Conservation (phyloP, 495 filamentous ascomycete genomes). For the Glarea lozoyensis region DNA sequence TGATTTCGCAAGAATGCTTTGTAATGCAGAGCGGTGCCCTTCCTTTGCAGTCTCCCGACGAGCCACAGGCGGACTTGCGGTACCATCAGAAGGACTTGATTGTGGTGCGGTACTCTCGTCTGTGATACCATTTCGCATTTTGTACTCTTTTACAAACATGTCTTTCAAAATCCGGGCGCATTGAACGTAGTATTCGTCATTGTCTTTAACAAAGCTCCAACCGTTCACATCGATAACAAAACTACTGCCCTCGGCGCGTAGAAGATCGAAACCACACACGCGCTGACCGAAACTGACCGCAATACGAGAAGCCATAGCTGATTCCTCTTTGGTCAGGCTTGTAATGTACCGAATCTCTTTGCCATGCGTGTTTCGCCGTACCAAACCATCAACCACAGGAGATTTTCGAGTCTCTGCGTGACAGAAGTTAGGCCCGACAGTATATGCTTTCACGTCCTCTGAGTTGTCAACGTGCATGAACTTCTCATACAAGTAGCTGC, state of each 20-base stretch:
- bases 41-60: slow-evolving; percentile 14
- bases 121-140: slow-evolving; percentile 36
- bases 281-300: slow-evolving; percentile 87
- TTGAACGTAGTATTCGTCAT: slow-evolving; percentile 95
- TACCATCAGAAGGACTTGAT: slow-evolving; percentile 3
- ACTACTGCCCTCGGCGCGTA: slow-evolving; percentile 74
- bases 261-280: slow-evolving; percentile 93
- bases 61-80: background rate
- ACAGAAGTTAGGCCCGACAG: slow-evolving; percentile 86
- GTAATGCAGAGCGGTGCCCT: slow-evolving; percentile 24
- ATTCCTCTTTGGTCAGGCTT: slow-evolving; percentile 69
- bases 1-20: slow-evolving; percentile 48
- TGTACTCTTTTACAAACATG: slow-evolving; percentile 73
- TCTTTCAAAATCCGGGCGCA: slow-evolving; percentile 77
- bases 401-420: slow-evolving; percentile 96
- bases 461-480: slow-evolving; percentile 94
- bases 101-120: slow-evolving; percentile 13
- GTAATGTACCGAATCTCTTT: slow-evolving; percentile 97
- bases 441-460: slow-evolving; percentile 98
- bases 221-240: slow-evolving; percentile 99
- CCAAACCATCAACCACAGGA: slow-evolving; percentile 91
- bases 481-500: slow-evolving; percentile 93
- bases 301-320: slow-evolving; percentile 78
- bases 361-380: slow-evolving; percentile 90
- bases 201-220: slow-evolving; percentile 99